These are phyloP conservation scores for Fusarium sp. DNA, from an alignment of 2,329 filamentous ascomycete genomes.

Conservation along the genomic window DNA sequence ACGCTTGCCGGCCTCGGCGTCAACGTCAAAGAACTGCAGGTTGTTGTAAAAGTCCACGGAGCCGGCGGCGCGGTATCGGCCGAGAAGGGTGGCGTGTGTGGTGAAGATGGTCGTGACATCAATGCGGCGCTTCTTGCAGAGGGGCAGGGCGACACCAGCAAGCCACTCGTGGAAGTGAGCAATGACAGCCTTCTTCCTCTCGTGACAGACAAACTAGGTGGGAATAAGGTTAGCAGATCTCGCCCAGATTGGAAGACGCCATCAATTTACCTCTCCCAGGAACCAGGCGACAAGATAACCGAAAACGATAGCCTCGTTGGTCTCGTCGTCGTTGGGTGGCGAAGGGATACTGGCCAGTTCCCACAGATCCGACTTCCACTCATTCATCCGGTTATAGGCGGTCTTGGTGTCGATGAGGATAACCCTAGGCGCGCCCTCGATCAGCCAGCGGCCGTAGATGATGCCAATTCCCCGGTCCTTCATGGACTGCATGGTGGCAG, in stretches of 20 bases:
- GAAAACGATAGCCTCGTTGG: conserved; percentile 97
- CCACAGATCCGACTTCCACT: conserved; percentile 98
- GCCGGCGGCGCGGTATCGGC: conserved; percentile 95
- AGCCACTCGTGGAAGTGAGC: conserved; percentile 99
- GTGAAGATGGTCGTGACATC: conserved; percentile 99
- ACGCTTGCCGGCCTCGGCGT: conserved; percentile 95
- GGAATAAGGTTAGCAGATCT: conserved; percentile 26
- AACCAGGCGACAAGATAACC: conserved; percentile 99
- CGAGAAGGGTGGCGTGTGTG: conserved; percentile 94
- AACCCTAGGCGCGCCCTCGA: conserved; percentile 94
- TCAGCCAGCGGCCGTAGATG: conserved; percentile 95
- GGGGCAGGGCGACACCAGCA: conserved; percentile 89
- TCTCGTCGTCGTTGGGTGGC: conserved; percentile 90
- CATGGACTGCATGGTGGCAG: conserved; percentile 91
- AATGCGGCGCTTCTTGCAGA: conserved; percentile 93
- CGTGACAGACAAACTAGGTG: conserved; percentile 87
- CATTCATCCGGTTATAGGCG: conserved; percentile 89
- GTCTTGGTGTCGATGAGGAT: conserved; percentile 95
- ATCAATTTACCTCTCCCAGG: conserved; percentile 81
- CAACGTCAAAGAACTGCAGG: conserved; percentile 95
- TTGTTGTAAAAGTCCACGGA: conserved; percentile 99
- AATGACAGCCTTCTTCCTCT: conserved; percentile 91
- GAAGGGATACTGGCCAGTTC: conserved; percentile 93
- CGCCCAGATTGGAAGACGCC: conserved; percentile 5
- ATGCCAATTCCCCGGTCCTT: conserved; percentile 89